Base-by-base conservation (phyloP, 148 eudicot species). In the Chenopodium quinoa region DNA sequence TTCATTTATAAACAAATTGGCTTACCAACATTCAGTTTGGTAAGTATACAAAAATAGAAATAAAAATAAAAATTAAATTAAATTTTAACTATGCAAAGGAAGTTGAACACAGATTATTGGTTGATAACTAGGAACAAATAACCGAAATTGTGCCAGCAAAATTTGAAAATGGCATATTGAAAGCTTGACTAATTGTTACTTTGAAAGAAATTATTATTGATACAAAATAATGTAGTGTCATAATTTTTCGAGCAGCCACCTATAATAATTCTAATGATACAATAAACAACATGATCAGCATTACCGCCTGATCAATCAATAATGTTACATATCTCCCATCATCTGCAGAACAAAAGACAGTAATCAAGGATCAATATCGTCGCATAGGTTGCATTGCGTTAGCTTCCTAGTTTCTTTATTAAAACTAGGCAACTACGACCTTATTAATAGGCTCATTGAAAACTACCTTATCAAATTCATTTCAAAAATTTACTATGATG, bases 311-410 rank as follows among this genome's bases (percentile, higher is more conserved):
- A 37, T 37, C 44, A 37, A 37, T 37, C 44, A 37, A 37, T 6
- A 37, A 37, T 37, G 44, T 37, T 6, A 37, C 44, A 83, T 75
- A 66, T 88, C 88, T 78, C 92, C 95, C 92, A 92, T 91, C 94
- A 93, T 91, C 95, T 92, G 91, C 87, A 83, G 50, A 79, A 79
- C 17, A 80, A 25, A 46, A 22, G 25, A 69, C 10, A 22, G 17
- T 32, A 16, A 44, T 74, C 47, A 79, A 40, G 46, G 4, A 75
- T 75, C 52, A 75, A 75, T 22, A 23, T 46, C 32, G 2, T 11
- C 32, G 22, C 4, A 20, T 22, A 10, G 50, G 71, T 7, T 72
- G 14, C 5, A 1, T 5, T 17, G 54, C 9, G 2, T 72, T 22
- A 8, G 54, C 27, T 40, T 46, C 34, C 3, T 32, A 40, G 19